A percentile compares a stretch with the other conserved stretches of the same genome.
Evolutionary conservation across 2,329 filamentous ascomycete genomes (phyloP).

Genomic region (Aspergillus ibericus): DNA sequence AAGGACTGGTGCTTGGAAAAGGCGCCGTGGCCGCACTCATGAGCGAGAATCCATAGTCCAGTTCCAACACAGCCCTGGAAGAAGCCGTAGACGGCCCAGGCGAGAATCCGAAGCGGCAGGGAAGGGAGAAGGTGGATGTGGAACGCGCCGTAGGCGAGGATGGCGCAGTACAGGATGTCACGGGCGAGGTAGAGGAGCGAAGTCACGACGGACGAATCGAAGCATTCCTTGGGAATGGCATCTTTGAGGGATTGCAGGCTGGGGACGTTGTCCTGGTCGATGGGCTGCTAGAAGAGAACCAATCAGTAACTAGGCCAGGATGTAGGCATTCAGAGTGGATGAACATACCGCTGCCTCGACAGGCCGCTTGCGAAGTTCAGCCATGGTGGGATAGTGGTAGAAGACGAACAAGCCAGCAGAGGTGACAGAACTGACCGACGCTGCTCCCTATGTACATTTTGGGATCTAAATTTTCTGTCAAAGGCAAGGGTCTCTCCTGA

Average conservation of each 20-base stretch:
- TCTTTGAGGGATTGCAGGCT: slow-evolving; percentile 30
- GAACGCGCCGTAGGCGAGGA: slow-evolving; percentile 53
- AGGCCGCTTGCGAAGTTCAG: not conserved
- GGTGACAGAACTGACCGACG: not conserved
- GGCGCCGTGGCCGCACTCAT: slow-evolving; percentile 70
- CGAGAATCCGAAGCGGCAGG: slow-evolving; percentile 44
- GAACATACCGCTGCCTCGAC: not conserved
- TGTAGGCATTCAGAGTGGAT: not conserved
- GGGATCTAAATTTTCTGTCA: not conserved
- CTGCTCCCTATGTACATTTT: not conserved
- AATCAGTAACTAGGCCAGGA: not conserved
- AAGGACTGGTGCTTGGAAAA: slow-evolving; percentile 59
- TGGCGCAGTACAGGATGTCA: slow-evolving; percentile 53
- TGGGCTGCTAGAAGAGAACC: not conserved
- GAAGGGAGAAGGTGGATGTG: slow-evolving; percentile 56
- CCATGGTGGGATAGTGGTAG: not conserved
- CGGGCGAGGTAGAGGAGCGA: slow-evolving; percentile 59
- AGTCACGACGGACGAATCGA: slow-evolving; percentile 54
- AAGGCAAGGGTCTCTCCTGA: not conserved
- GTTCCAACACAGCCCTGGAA: slow-evolving; percentile 66
- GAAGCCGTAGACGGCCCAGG: slow-evolving; percentile 63
- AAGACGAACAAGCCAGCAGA: not conserved
- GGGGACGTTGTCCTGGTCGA: slow-evolving; percentile 11
- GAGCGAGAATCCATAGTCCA: slow-evolving; percentile 69
- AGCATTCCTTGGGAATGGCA: slow-evolving; percentile 63